Evolutionary conservation across 805 yeast genomes (phyloP).

Genomic region (Yarrowia bubula): DNA sequence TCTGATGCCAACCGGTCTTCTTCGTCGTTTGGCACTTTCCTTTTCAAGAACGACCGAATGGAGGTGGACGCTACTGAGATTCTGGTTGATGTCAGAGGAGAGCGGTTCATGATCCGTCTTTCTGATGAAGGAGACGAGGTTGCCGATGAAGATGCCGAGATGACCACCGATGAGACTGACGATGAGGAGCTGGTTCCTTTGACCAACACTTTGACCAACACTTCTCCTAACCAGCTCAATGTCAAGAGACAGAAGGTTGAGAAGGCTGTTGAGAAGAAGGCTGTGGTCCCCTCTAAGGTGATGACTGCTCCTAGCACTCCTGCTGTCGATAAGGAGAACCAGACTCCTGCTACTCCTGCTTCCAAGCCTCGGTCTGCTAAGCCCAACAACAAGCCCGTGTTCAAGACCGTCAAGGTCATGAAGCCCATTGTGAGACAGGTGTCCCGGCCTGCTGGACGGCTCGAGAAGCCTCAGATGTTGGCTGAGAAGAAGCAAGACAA

Average conservation of each 20-base stretch:
- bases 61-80: conserved; percentile 45
- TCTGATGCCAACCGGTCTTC: background rate
- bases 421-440: conserved; percentile 12
- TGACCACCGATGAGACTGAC: conserved; percentile 43
- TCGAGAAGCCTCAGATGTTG: conserved; percentile 1
- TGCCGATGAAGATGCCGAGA: conserved; percentile 29
- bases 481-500: background rate
- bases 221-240: background rate
- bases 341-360: background rate
- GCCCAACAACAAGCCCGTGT: background rate
- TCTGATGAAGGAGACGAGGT: conserved; percentile 47
- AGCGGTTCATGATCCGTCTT: conserved; percentile 52
- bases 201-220: background rate
- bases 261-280: background rate
- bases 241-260: background rate
- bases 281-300: background rate
- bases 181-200: conserved; percentile 35
- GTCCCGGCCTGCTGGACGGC: background rate
- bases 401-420: conserved; percentile 23
- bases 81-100: conserved; percentile 69
- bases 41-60: conserved; percentile 20
- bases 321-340: background rate
- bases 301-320: background rate
- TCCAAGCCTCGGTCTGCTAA: background rate
- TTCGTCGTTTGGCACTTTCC: conserved; percentile 2